Percentiles rank a stretch among this genome's conserved stretches.
These are phyloP conservation scores for Xylaria venustula DNA, from an alignment of 495 filamentous ascomycete genomes.

Conservation along the genomic window DNA sequence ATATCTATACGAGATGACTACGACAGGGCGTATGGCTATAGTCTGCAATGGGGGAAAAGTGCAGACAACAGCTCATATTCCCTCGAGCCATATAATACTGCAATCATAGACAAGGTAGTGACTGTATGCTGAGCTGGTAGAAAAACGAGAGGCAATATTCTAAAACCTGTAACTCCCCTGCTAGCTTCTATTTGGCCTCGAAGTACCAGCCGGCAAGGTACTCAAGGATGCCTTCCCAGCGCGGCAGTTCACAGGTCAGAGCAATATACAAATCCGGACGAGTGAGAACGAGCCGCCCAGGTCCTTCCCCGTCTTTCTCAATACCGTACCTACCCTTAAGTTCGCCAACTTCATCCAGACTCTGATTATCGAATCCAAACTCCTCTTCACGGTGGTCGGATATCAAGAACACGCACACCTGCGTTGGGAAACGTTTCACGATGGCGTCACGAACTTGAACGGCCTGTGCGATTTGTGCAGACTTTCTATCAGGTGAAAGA, in stretches of 20 bases:
- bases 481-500: neutral
- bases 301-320: neutral
- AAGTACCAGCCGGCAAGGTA: neutral
- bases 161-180: no score
- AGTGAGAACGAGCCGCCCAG: neutral
- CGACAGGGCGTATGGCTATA: no score
- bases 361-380: neutral
- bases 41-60: no score
- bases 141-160: no score
- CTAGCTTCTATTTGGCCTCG: neutral
- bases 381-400: neutral
- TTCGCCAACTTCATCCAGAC: neutral
- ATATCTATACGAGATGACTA: no score
- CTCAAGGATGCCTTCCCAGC: neutral
- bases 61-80: no score
- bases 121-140: no score
- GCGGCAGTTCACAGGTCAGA: neutral
- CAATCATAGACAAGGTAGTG: no score
- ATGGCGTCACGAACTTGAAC: neutral
- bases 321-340: neutral
- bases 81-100: no score
- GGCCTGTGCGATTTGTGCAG: neutral
- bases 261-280: neutral
- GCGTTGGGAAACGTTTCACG: neutral
- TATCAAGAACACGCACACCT: neutral